phyloP scores from a whole-genome alignment of 1,139 yeast genomes.

The Suhomyces atakaporum region DNA sequence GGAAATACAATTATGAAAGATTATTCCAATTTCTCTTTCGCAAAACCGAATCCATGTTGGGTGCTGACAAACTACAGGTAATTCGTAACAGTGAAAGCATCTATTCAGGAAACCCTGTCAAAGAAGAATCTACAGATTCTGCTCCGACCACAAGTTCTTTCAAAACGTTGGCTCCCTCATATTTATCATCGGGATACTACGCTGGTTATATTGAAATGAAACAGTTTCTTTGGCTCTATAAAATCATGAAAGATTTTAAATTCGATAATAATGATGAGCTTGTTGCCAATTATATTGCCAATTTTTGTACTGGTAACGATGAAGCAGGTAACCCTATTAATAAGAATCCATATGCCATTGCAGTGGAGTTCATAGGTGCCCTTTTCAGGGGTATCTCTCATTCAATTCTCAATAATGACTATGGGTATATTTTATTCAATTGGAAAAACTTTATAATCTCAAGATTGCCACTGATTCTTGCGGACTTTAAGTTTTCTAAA shows the following conservation, averaged over 20 bases:
- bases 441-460: slow-evolving; percentile 40
- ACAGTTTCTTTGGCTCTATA: slow-evolving; percentile 34
- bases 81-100: slow-evolving; percentile 6
- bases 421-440: slow-evolving; percentile 30
- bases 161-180: slow-evolving; percentile 12
- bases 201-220: slow-evolving; percentile 20
- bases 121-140: neutral
- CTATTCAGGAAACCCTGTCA: neutral
- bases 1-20: slow-evolving; percentile 7
- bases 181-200: slow-evolving; percentile 9
- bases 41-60: slow-evolving; percentile 8
- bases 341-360: slow-evolving; percentile 16
- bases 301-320: slow-evolving; percentile 13
- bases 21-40: slow-evolving; percentile 11
- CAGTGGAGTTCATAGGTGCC: slow-evolving; percentile 25
- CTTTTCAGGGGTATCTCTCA: slow-evolving; percentile 24
- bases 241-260: slow-evolving; percentile 29
- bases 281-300: slow-evolving; percentile 13
- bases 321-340: slow-evolving; percentile 10
- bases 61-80: slow-evolving; percentile 8
- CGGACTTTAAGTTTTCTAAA: slow-evolving; percentile 16
- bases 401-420: slow-evolving; percentile 21
- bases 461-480: slow-evolving; percentile 28
- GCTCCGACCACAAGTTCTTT: slow-evolving; percentile 6
- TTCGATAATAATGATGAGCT: slow-evolving; percentile 20